phyloP scores from a whole-genome alignment of 2,329 filamentous ascomycete species.

The Botrytis cinerea region DNA sequence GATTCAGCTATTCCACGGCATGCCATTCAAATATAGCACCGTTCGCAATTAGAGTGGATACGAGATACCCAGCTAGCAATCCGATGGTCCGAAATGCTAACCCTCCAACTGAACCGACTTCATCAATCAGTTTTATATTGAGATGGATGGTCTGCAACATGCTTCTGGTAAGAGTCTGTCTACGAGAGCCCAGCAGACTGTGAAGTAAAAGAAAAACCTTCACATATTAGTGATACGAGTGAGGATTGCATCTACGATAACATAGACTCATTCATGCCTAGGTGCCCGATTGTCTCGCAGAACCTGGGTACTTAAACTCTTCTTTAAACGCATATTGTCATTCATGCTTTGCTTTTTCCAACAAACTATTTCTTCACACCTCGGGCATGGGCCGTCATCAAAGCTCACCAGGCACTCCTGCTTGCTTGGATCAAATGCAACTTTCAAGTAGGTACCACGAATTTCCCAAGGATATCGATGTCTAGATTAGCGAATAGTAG shows the following conservation, averaged over 20 bases:
- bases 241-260: background rate
- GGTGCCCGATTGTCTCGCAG: background rate
- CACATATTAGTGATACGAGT: background rate
- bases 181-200: background rate
- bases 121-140: background rate
- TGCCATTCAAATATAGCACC: background rate
- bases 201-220: background rate
- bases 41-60: conserved; percentile 9
- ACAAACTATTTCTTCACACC: background rate
- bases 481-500: background rate
- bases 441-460: background rate
- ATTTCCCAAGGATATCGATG: background rate
- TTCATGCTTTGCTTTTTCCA: background rate
- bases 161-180: background rate
- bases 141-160: background rate
- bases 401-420: background rate
- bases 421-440: background rate
- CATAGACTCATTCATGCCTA: background rate
- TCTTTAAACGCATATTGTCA: too few species aligned
- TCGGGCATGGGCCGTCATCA: background rate
- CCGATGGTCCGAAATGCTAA: background rate
- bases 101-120: background rate
- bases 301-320: background rate
- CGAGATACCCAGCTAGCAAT: background rate
- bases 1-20: background rate